These are phyloP conservation scores for Seminavis robusta DNA, from an alignment of 108 stramenopile genomes.

Conservation along the genomic window DNA sequence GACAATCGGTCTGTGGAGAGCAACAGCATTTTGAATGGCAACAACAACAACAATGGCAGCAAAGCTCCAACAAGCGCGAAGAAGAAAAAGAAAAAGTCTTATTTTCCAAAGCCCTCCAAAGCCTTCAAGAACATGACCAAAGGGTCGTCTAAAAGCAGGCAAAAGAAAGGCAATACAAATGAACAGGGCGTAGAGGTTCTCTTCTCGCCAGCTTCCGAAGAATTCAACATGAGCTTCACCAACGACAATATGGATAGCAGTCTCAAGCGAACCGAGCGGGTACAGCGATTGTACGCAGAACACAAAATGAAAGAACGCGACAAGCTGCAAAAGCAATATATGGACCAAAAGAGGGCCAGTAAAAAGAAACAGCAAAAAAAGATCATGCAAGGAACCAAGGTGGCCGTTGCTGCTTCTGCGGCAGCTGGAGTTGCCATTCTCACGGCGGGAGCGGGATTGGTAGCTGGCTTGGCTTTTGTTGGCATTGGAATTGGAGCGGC, in stretches of 20 bases:
- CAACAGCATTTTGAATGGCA: too few species aligned
- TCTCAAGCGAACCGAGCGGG: not conserved
- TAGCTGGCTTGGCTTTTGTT: constrained; percentile 72
- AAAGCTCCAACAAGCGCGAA: too few species aligned
- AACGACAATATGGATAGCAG: not conserved
- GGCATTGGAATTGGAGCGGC: constrained; percentile 77
- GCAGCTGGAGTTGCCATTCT: constrained; percentile 68
- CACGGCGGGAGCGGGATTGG: constrained; percentile 77
- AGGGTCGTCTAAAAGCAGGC: not conserved
- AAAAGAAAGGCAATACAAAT: not conserved
- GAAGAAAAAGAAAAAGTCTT: too few species aligned
- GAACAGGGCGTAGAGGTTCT: too few species aligned
- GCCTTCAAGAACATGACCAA: too few species aligned
- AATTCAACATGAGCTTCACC: not conserved
- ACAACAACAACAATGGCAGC: too few species aligned
- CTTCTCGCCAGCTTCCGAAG: not conserved
- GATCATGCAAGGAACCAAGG: constrained; percentile 56
- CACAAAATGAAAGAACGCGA: constrained; percentile 26
- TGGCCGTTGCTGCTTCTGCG: constrained; percentile 73
- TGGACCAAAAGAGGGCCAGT: constrained; percentile 31
- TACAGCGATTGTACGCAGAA: constrained; percentile 8
- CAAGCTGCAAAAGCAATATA: constrained; percentile 18
- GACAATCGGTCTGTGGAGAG: too few species aligned
- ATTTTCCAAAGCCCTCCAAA: too few species aligned
- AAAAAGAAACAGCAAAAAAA: constrained; percentile 34